Evolutionary conservation across 2,329 filamentous ascomycete genomes (phyloP).

Genomic region (Cercospora sesami): DNA sequence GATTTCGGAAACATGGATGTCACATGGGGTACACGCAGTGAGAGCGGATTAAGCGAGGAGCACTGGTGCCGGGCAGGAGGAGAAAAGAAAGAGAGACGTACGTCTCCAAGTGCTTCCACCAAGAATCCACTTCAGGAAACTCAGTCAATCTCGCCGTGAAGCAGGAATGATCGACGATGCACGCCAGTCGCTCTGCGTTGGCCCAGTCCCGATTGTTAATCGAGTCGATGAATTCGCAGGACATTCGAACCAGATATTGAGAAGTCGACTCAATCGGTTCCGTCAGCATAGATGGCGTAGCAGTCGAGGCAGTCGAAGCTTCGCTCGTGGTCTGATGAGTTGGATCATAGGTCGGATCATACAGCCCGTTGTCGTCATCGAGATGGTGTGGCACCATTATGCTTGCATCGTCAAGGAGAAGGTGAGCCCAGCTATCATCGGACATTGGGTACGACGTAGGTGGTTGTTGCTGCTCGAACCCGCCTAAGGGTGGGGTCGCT

Average conservation of each 20-base stretch:
- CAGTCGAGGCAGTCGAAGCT: conserved; percentile 6
- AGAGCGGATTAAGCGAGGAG: neutral
- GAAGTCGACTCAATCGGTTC: conserved; percentile 3
- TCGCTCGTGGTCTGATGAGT: conserved; percentile 13
- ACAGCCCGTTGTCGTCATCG: neutral
- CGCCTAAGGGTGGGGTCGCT: conserved; percentile 7
- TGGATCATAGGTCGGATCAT: conserved; percentile 2
- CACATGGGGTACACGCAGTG: neutral
- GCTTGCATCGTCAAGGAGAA: neutral
- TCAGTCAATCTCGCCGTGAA: conserved; percentile 15
- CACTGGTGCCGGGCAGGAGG: neutral
- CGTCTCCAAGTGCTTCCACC: conserved; percentile 17
- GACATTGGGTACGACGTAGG: conserved; percentile 1
- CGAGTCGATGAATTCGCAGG: conserved; percentile 16
- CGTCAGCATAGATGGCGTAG: conserved; percentile 12
- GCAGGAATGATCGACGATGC: conserved; percentile 12
- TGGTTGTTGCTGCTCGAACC: neutral
- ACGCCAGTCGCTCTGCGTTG: conserved; percentile 10
- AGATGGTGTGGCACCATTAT: neutral
- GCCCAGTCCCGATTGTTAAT: conserved; percentile 19
- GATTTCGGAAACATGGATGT: neutral
- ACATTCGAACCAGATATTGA: conserved; percentile 12
- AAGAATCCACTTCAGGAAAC: conserved; percentile 11
- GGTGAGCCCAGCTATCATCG: neutral
- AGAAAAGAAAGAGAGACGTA: neutral